Evolutionary conservation across 345 rosid species (phyloP), one percentile per base, ranked within the genome.

Genomic region (Eucalyptus marginata): DNA sequence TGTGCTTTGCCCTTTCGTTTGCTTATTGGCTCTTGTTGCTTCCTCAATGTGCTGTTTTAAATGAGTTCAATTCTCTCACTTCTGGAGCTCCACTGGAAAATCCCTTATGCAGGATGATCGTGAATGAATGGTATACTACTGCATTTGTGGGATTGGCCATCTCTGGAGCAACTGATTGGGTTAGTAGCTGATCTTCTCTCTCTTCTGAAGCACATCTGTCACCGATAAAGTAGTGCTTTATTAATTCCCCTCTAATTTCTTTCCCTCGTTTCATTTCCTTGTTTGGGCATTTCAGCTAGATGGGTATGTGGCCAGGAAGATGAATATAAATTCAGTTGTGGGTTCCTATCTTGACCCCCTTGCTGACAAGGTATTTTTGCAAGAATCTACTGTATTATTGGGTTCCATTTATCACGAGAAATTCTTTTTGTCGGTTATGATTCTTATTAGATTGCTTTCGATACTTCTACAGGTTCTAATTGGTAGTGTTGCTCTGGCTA

Each of bases 281-380:
- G 40, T 71, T 50, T 91, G 47, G 27, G 84, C 84, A 76, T 76
- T 76, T 76, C 84, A 98, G 99, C 90, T 98, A 88, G 99, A 98
- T 94, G 99, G 99, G 49, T 98, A 94, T 84, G 86, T 95, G 90
- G 99, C 99, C 87, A 94, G 99, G 91, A 97, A 93, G 93, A 97
- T 98, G 98, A 94, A 88, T 87, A 96, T 97, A 86, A 52, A 96
- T 91, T 98, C 99, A 46, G 99, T 98, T 5, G 98, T 96, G 92
- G 99, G 99, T 86, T 97, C 99, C 5, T 96, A 98, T 93, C 98
- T 98, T 89, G 99, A 98, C 92, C 99, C 99, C 83, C 96, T 98
- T 88, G 99, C 98, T 50, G 99, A 98, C 93, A 98, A 98, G 98
- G 99, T 97, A 87, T 89, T 84, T 29, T 29, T 88, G 31, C 47